phyloP scores from a whole-genome alignment of 2,329 filamentous ascomycete genomes.

The Aspergillus tamarii region DNA sequence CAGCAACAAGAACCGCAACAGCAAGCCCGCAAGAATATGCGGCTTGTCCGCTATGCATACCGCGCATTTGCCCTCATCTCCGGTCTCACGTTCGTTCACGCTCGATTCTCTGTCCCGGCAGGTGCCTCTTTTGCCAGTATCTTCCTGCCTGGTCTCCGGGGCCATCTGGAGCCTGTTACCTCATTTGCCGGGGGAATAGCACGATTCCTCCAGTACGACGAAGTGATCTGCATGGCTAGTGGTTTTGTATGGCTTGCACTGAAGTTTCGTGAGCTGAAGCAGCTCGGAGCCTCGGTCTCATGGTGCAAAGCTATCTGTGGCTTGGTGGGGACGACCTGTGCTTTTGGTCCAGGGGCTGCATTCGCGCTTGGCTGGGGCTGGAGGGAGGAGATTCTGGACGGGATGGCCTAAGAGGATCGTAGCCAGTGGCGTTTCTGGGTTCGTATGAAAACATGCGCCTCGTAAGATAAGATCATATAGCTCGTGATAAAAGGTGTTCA shows the following conservation, averaged over 20 bases:
- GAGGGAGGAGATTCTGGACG: not conserved
- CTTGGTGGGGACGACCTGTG: not conserved
- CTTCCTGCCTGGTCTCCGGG: no score
- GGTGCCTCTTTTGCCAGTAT: no score
- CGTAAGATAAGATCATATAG: no score
- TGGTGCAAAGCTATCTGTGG: slow-evolving; percentile 4
- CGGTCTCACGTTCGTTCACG: slow-evolving; percentile 3
- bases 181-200: not conserved
- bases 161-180: no score
- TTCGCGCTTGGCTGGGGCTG: not conserved
- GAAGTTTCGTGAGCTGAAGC: slow-evolving; percentile 6
- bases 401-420: no score
- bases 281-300: not conserved
- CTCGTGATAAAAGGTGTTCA: no score
- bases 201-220: slow-evolving; percentile 9
- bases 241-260: slow-evolving; percentile 10
- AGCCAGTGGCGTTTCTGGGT: no score
- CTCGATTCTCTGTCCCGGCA: not conserved
- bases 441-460: no score
- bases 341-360: not conserved
- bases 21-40: not conserved
- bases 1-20: no score
- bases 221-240: not conserved
- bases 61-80: slow-evolving; percentile 5
- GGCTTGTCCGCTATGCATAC: not conserved